Conservation (phyloP, 495 filamentous ascomycete genomes). For the Xylaria flabelliformis region DNA sequence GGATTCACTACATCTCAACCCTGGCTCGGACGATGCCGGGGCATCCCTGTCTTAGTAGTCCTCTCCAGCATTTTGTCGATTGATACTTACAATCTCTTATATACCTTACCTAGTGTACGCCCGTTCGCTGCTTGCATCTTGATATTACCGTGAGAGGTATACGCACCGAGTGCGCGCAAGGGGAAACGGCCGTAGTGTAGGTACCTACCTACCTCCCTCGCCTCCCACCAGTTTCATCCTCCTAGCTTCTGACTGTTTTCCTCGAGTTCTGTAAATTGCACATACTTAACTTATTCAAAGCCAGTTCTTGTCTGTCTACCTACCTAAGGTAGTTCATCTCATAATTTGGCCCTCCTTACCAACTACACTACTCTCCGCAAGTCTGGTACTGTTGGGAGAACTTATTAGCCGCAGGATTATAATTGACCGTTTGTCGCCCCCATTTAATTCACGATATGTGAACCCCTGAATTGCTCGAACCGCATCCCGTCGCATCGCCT, state of each 20-base stretch:
- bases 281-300: neutral
- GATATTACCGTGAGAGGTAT: neutral
- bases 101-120: constrained; percentile 7
- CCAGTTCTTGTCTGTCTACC: neutral
- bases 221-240: constrained; percentile 14
- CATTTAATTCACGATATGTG: constrained; percentile 23
- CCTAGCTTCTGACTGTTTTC: neutral
- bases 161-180: neutral
- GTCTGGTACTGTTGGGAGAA: constrained; percentile 2
- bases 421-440: constrained; percentile 6
- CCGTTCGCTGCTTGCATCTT: neutral
- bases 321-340: neutral
- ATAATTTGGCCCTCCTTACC: neutral
- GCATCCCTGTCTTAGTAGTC: constrained; percentile 6
- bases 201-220: too few species aligned
- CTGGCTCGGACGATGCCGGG: constrained; percentile 10
- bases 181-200: constrained; percentile 5
- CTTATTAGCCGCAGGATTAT: neutral
- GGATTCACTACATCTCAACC: constrained; percentile 9
- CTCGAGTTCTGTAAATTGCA: neutral
- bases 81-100: neutral
- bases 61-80: constrained; percentile 9
- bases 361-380: neutral
- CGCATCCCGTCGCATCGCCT: constrained; percentile 16
- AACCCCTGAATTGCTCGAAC: constrained; percentile 16